phyloP scores from a whole-genome alignment of 768 basidiomycete genomes.

The Infundibulicybe gibba region DNA sequence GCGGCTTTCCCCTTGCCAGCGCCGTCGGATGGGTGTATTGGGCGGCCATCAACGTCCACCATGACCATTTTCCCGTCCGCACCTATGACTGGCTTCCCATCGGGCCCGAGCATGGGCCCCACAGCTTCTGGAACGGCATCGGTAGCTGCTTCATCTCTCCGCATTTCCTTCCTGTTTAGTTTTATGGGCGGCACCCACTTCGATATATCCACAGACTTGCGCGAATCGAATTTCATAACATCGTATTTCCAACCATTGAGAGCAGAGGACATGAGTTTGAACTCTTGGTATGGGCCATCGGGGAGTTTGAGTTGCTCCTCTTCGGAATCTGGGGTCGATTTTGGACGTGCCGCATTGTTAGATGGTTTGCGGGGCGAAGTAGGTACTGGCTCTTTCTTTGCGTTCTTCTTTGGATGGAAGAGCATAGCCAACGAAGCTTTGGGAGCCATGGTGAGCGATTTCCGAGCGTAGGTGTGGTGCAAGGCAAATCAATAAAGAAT shows the following conservation, averaged over 20 bases:
- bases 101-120: constrained; percentile 72
- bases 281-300: constrained; percentile 70
- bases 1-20: constrained; percentile 41
- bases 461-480: not conserved
- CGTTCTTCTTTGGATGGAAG: constrained; percentile 68
- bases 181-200: constrained; percentile 75
- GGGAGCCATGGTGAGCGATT: constrained; percentile 31
- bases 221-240: constrained; percentile 86
- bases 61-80: constrained; percentile 74
- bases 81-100: constrained; percentile 83
- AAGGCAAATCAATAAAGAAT: not conserved
- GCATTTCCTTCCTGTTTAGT: constrained; percentile 82
- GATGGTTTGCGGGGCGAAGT: constrained; percentile 35
- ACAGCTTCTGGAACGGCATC: constrained; percentile 48
- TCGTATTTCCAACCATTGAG: constrained; percentile 90
- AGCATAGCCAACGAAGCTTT: constrained; percentile 43
- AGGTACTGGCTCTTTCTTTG: constrained; percentile 26
- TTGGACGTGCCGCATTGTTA: constrained; percentile 35
- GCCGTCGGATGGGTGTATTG: constrained; percentile 42
- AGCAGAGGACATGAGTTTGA: constrained; percentile 72
- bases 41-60: constrained; percentile 76
- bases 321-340: constrained; percentile 31
- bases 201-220: constrained; percentile 66
- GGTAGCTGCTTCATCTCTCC: constrained; percentile 39
- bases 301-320: constrained; percentile 52